phyloP scores from a whole-genome alignment of 768 basidiomycete species.

The Cantharellus anzutake region DNA sequence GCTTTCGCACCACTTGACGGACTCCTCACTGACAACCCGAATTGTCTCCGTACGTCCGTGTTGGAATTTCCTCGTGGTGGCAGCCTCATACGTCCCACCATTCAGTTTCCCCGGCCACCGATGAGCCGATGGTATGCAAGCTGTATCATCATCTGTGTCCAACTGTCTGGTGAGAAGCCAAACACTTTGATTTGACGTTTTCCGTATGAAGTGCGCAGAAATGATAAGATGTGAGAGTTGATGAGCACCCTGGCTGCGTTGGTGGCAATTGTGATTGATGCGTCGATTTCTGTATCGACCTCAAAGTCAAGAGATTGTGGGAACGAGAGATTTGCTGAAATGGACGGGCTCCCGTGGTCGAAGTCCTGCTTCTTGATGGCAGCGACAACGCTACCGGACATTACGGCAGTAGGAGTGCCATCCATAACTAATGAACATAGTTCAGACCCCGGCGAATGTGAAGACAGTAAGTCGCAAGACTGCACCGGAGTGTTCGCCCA shows the following conservation, averaged over 20 bases:
- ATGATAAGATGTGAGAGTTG: slow-evolving; percentile 41
- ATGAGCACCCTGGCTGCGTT: slow-evolving; percentile 36
- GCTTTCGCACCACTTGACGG: slow-evolving; percentile 53
- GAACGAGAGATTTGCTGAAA: slow-evolving; percentile 7
- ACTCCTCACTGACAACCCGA: slow-evolving; percentile 57
- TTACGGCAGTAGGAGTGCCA: slow-evolving; percentile 59
- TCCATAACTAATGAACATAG: slow-evolving; percentile 37
- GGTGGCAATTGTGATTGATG: slow-evolving; percentile 40
- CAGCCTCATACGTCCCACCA: slow-evolving; percentile 87
- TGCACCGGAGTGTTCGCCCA: slow-evolving; percentile 68
- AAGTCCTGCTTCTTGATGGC: slow-evolving; percentile 40
- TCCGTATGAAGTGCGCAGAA: slow-evolving; percentile 56
- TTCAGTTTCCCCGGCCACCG: slow-evolving; percentile 19
- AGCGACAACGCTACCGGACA: slow-evolving; percentile 51
- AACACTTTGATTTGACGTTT: slow-evolving; percentile 74
- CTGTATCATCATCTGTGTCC: slow-evolving; percentile 87
- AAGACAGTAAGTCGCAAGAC: neutral
- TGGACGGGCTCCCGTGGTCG: slow-evolving; percentile 31
- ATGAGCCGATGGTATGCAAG: slow-evolving; percentile 66
- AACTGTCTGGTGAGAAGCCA: slow-evolving; percentile 82
- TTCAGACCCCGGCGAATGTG: neutral
- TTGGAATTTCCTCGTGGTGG: slow-evolving; percentile 70
- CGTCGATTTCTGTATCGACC: slow-evolving; percentile 26
- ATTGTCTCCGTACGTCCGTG: slow-evolving; percentile 93
- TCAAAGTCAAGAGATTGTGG: slow-evolving; percentile 47